Evolutionary conservation across 2,329 filamentous ascomycete genomes (phyloP).

Genomic region (Elsinoe fawcettii): DNA sequence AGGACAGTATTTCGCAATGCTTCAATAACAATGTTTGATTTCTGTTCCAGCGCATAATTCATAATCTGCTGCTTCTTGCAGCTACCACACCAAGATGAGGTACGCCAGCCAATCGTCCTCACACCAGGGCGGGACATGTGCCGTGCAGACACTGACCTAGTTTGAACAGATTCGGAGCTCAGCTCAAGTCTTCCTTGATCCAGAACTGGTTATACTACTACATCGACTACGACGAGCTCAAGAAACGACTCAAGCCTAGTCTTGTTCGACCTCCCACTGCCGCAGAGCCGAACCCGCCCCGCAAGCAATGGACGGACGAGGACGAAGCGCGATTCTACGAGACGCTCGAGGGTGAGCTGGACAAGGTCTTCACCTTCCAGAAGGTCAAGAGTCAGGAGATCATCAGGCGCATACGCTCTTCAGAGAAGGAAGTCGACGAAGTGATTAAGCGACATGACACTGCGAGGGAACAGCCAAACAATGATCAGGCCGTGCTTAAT

Average conservation of each 20-base stretch:
- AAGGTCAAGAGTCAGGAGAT: constrained; percentile 97
- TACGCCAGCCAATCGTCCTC: background rate
- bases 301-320: constrained; percentile 75
- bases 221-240: constrained; percentile 93
- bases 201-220: constrained; percentile 98
- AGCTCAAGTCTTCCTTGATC: constrained; percentile 90
- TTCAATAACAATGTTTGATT: constrained; percentile 1
- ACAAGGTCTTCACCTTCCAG: constrained; percentile 97
- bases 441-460: constrained; percentile 63
- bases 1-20: background rate
- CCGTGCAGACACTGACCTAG: constrained; percentile 1
- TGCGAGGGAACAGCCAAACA: constrained; percentile 26
- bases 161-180: constrained; percentile 71
- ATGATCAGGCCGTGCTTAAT: constrained; percentile 30
- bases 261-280: constrained; percentile 47
- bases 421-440: constrained; percentile 81
- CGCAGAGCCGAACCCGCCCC: constrained; percentile 31
- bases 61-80: background rate
- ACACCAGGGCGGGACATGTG: background rate
- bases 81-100: background rate
- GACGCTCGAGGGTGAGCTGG: constrained; percentile 81
- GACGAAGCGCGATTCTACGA: constrained; percentile 84
- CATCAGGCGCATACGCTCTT: constrained; percentile 76
- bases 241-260: constrained; percentile 71
- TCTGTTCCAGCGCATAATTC: background rate